phyloP scores from a whole-genome alignment of 257 asterid genomes.

The Solanum bulbocastanum region DNA sequence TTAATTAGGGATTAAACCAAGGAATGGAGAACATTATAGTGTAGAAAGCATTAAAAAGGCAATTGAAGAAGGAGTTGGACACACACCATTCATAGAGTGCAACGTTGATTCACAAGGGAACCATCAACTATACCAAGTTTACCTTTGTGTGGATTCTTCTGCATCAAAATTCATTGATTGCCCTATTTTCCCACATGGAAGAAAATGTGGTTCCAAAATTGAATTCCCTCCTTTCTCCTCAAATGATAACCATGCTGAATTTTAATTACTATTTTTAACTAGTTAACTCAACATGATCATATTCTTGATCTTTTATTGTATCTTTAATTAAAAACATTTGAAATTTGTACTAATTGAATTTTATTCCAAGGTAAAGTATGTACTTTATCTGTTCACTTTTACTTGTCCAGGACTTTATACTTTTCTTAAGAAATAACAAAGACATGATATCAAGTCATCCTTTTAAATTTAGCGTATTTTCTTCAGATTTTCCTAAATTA shows the following conservation, averaged over 20 bases:
- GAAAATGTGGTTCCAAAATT: slow-evolving; percentile 35
- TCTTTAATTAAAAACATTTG: neutral
- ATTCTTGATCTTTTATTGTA: neutral
- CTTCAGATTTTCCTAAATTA: too few relatives aligned
- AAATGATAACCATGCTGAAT: slow-evolving; percentile 7
- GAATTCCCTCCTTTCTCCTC: slow-evolving; percentile 54
- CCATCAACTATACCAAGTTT: slow-evolving; percentile 53
- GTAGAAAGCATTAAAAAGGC: slow-evolving; percentile 39
- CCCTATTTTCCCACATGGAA: slow-evolving; percentile 47
- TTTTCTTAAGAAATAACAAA: too few relatives aligned
- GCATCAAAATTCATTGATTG: slow-evolving; percentile 47
- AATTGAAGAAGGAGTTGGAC: slow-evolving; percentile 38
- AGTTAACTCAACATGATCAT: neutral
- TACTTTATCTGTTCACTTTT: too few relatives aligned
- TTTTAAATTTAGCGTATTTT: too few relatives aligned
- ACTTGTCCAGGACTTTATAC: too few relatives aligned
- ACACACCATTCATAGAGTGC: slow-evolving; percentile 55
- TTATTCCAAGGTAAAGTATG: neutral
- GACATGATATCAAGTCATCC: too few relatives aligned
- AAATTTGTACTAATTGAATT: neutral
- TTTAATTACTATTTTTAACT: neutral
- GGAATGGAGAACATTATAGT: slow-evolving; percentile 28
- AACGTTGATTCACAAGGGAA: slow-evolving; percentile 46
- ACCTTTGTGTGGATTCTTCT: slow-evolving; percentile 56
- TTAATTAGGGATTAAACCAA: slow-evolving; percentile 41